Evolutionary conservation across 371 early-diverging fungal genomes (phyloP).

Genomic region (Mucor sp.): DNA sequence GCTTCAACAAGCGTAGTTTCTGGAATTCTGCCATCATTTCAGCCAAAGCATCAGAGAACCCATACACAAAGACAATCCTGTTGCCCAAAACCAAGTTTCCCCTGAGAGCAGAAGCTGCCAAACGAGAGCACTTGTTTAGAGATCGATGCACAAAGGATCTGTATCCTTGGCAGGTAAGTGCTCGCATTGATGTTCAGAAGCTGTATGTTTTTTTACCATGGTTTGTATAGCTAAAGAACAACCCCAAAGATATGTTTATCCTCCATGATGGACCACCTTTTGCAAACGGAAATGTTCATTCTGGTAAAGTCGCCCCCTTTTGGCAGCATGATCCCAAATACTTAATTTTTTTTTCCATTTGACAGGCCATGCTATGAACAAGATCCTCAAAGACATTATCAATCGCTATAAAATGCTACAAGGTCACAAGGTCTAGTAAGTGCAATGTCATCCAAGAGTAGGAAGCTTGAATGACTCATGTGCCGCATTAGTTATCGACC

Average conservation of each 20-base stretch:
- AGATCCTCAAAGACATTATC: constrained; percentile 93
- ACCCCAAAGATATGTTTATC: constrained; percentile 69
- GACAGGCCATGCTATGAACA: constrained; percentile 90
- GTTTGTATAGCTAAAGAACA: constrained; percentile 52
- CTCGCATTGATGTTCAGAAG: not conserved
- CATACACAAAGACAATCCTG: constrained; percentile 64
- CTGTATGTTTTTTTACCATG: not conserved
- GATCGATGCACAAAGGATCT: constrained; percentile 70
- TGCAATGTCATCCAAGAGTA: not conserved
- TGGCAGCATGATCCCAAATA: not conserved
- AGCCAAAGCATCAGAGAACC: constrained; percentile 32
- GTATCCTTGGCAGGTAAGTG: constrained; percentile 74
- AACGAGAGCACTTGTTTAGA: constrained; percentile 62
- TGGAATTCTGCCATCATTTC: not conserved
- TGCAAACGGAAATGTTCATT: constrained; percentile 94
- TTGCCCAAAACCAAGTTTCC: constrained; percentile 78
- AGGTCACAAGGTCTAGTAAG: constrained; percentile 81
- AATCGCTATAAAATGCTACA: constrained; percentile 86
- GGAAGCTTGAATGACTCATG: not conserved
- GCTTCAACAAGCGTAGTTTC: constrained; percentile 1
- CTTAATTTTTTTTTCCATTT: not conserved
- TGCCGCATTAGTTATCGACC: constrained; percentile 70
- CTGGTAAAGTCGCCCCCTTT: constrained; percentile 44
- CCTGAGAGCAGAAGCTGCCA: constrained; percentile 68
- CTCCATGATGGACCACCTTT: constrained; percentile 98